Evolutionary conservation across 139 green algal species (phyloP).

Genomic region (Chlamydomonas sp.): DNA sequence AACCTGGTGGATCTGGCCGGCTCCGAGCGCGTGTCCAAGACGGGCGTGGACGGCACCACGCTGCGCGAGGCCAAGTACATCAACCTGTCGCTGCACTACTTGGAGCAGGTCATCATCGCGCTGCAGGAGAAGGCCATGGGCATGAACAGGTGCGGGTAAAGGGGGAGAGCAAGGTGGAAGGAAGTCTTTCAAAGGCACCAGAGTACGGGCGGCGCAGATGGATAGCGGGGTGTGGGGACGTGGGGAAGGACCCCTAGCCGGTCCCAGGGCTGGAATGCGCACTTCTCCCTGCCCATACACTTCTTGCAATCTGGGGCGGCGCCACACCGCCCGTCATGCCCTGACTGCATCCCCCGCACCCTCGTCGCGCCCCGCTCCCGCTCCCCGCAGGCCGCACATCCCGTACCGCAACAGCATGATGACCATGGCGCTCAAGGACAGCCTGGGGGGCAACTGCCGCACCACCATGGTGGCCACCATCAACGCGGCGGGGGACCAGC

Average conservation of each 20-base stretch:
- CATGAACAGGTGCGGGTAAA: conserved; percentile 47
- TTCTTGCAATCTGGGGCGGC: not conserved
- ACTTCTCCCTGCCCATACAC: not conserved
- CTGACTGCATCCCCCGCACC: not conserved
- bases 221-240: no score
- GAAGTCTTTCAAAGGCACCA: not conserved
- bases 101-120: conserved; percentile 83
- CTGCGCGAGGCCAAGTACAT: conserved; percentile 91
- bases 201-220: not conserved
- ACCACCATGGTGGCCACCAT: conserved; percentile 87
- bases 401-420: conserved; percentile 94
- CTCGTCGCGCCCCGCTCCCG: no score
- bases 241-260: not conserved
- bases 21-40: conserved; percentile 74
- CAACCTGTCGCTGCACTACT: conserved; percentile 88
- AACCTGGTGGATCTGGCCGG: conserved; percentile 83
- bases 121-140: conserved; percentile 81
- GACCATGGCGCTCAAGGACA: conserved; percentile 79
- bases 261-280: not conserved
- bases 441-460: conserved; percentile 89
- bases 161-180: not conserved
- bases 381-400: conserved; percentile 70
- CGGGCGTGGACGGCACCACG: conserved; percentile 71
- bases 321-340: not conserved
- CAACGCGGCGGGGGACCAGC: conserved; percentile 50